Evolutionary conservation across 108 stramenopile genomes (phyloP), one percentile per base, ranked within the genome.

Genomic region (Craspedostauros australis): DNA sequence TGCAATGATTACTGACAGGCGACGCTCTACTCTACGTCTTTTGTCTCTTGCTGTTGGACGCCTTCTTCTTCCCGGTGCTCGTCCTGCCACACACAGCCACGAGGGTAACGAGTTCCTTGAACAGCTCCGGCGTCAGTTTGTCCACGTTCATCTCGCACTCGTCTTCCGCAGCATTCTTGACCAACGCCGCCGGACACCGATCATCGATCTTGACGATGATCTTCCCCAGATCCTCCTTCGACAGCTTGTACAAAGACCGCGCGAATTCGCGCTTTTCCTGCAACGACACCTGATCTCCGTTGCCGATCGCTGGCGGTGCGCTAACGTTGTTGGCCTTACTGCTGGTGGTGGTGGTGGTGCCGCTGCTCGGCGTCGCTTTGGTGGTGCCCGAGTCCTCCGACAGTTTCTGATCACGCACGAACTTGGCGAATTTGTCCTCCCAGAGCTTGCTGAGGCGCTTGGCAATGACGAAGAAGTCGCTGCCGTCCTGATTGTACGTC

Each of bases 61-160:
- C 48, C 55, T 77, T 77, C 66, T 84, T 84, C 36, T 70, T 79
- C 59, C 40, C 38, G 3, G 66, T 25, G 44, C 30, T 43, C 23
- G 40, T 39, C 20, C 21, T 30, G 38, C 15, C 46, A 18, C 58
- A 60, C 1, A 38, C 54, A 9, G 51, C 50, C 4, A 69, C 59
- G 53, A 61, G 65, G 2, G 53, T 30, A 28, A 44, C 53, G n/a
- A 94, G 47, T 50, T 95, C 91, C 39, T 56, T 53, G 70, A 98
- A 94, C 19, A 82, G 61, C 25, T 66, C 55, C 6, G 90, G 59
- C n/a, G 66, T 66, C 21, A 98, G 74, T 32, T 72, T 76, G 75
- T 98, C 97, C 5, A 98, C 76, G 67, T 98, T 96, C 41, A 98
- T 60, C 66, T 96, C 94, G 22, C 93, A 81, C 72, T 95, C 92